phyloP scores from a whole-genome alignment of 805 yeast species.

The baker's yeast (Saccharomyces cerevisiae) region DNA sequence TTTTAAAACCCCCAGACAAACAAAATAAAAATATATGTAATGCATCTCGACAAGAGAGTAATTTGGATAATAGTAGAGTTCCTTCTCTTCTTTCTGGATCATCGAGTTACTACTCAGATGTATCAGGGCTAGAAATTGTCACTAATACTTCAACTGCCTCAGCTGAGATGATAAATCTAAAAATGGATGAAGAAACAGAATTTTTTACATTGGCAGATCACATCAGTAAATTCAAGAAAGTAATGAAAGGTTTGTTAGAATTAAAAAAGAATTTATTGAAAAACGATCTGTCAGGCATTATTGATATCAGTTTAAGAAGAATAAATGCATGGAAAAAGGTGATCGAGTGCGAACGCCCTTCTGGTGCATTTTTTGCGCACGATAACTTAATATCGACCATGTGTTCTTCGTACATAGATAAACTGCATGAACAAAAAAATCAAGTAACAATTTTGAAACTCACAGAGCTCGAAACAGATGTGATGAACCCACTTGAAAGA shows the following conservation, averaged over 20 bases:
- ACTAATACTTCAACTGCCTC: background rate
- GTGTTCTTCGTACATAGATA: constrained; percentile 23
- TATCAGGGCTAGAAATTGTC: background rate
- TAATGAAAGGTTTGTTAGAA: constrained; percentile 11
- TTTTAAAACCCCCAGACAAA: background rate
- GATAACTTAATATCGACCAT: constrained; percentile 23
- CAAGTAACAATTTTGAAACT: constrained; percentile 22
- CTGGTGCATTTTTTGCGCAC: background rate
- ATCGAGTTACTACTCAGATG: constrained; percentile 6
- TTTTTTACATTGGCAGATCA: constrained; percentile 15
- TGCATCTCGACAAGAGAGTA: background rate
- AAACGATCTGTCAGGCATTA: constrained; percentile 12
- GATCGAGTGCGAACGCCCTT: constrained; percentile 17
- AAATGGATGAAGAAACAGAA: background rate
- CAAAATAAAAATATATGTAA: background rate
- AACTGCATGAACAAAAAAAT: constrained; percentile 23
- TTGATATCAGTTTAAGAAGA: constrained; percentile 14
- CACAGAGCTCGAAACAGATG: constrained; percentile 20
- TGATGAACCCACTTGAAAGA: constrained; percentile 24
- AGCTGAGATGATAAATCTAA: background rate
- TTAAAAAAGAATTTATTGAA: constrained; percentile 16
- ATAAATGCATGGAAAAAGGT: constrained; percentile 26
- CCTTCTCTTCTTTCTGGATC: constrained; percentile 1
- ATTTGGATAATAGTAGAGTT: background rate
- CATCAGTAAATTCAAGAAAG: constrained; percentile 16